Conservation (phyloP, 225 moss, liverwort and hornwort species). For the Climacium dendroides region DNA sequence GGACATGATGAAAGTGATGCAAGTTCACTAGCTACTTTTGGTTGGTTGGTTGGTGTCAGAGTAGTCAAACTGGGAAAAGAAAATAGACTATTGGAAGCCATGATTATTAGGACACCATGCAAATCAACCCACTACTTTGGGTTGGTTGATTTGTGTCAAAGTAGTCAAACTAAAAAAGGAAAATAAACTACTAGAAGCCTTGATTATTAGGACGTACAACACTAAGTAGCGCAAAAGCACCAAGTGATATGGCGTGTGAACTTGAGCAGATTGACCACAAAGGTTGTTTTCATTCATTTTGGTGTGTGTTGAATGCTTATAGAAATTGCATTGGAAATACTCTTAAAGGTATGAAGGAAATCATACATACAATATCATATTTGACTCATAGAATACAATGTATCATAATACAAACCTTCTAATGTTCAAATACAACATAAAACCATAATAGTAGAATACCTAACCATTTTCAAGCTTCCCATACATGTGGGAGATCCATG, state of each 20-base stretch:
- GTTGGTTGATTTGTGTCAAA: no score
- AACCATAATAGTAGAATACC: neutral
- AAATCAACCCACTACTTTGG: no score
- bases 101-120: no score
- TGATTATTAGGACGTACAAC: no score
- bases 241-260: neutral
- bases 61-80: no score
- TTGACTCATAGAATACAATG: neutral
- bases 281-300: neutral
- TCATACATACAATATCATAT: rapidly evolving
- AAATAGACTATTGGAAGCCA: no score
- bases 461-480: neutral
- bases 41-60: no score
- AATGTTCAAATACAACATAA: neutral
- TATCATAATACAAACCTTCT: neutral
- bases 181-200: no score
- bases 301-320: neutral
- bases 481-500: rapidly evolving
- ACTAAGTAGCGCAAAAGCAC: no score
- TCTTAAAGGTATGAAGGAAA: neutral
- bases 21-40: no score
- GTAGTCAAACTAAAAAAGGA: no score
- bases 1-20: no score
- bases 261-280: neutral
- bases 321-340: rapidly evolving